Evolutionary conservation across 2,329 filamentous ascomycete species (phyloP), one percentile per base, ranked within the genome.

Genomic region (Pyrenochaeta sp.): DNA sequence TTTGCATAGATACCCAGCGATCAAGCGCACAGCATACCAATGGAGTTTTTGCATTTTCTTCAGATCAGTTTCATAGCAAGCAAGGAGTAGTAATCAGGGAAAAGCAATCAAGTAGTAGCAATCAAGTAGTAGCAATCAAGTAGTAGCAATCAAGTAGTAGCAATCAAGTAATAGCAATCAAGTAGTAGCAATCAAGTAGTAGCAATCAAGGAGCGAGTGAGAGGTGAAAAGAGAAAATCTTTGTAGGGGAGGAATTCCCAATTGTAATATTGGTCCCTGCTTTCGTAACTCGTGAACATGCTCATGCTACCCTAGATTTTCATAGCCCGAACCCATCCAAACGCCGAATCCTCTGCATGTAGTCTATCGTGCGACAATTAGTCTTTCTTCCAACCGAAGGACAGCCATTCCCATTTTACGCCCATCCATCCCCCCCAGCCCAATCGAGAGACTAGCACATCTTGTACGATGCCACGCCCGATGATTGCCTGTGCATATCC

Each of bases 381-480:
- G 21, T 42, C 35, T 29, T 24, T 30, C n/a, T n/a, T n/a, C n/a
- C n/a, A n/a, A n/a, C n/a, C n/a, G n/a, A n/a, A n/a, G n/a, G n/a
- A n/a, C n/a, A n/a, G n/a, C n/a, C n/a, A n/a, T n/a, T n/a, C n/a
- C n/a, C n/a, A n/a, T n/a, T n/a, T n/a, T n/a, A n/a, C n/a, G n/a
- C n/a, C n/a, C n/a, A n/a, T n/a, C n/a, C n/a, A n/a, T n/a, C 19
- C 19, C 26, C 23, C 36, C 18, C 20, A 39, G 18, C 19, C 20
- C 13, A 21, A 32, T 29, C 22, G 29, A 26, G 35, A 27, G 20
- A 27, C 49, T 59, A 68, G 59, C 62, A 79, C 77, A 87, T 87
- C 71, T 87, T 93, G 81, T 96, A 99, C 60, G 85, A 80, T 72
- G 87, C 89, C 51, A 76, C 71, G 42, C 91, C 93, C 65, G 85